Base-by-base conservation (phyloP, 495 filamentous ascomycete genomes). In the Astrothelium subdiscretum region DNA sequence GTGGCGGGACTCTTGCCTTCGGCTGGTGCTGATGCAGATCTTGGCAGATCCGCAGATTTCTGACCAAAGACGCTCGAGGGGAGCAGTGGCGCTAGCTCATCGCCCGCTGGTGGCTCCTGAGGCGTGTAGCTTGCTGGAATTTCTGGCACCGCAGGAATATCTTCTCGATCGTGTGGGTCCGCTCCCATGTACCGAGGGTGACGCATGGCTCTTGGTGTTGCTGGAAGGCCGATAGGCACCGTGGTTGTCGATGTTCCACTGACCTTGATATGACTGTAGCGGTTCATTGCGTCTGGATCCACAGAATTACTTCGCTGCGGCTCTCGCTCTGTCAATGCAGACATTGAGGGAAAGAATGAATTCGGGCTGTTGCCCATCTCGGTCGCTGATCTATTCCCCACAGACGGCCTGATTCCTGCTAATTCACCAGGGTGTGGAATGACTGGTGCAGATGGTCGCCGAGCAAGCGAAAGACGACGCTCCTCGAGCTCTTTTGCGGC, bases 401-500 rank as follows among this genome's bases (percentile, higher is more conserved):
- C 62, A 1, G 18, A 60, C 18, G 73, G 74, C 42, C 74, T 66
- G 20, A 62, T 32, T 22, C 6, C 2, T 69, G 71, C 63, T 18
- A 80, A 63, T 35, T 88, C 82, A 42, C 86, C 85, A n/a, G 91
- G 91, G 70, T 87, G 87, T 13, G 86, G 84, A 67, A 95, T 94
- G 4, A 84, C 79, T 0, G 90, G 89, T 3, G 85, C 90, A 22
- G 87, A 88, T 20, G 88, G 87, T 64, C 90, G 82, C 12, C 86
- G 79, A 2, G 89, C 88, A 15, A 96, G 82, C 26, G 91, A 96
- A 65, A 88, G 81, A 52, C 91, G 83, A 22, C 91, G 83, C 62
- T 91, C 88, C 75, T 96, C 91, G 27, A 96, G 80, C 74, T 96
- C 91, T 59, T 87, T 86, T 8, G 89, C 89, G 15, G 91, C 91